phyloP scores from a whole-genome alignment of 2,329 filamentous ascomycete species.

The Aspergillus vadensis region DNA sequence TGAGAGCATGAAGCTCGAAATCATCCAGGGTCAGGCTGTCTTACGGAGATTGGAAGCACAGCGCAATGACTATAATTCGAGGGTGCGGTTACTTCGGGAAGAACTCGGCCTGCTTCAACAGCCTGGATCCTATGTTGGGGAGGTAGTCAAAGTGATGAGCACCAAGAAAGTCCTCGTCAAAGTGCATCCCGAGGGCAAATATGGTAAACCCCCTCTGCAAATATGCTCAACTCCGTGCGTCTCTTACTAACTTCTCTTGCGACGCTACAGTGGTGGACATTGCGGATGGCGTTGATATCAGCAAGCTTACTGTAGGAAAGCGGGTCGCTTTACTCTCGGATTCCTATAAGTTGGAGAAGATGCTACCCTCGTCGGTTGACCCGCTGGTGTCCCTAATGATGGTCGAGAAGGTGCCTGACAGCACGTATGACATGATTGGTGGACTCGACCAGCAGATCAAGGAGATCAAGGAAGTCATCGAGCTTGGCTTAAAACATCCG shows the following conservation, averaged over 20 bases:
- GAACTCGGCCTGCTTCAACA: slow-evolving; percentile 95
- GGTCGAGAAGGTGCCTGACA: slow-evolving; percentile 99
- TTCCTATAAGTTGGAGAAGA: slow-evolving; percentile 98
- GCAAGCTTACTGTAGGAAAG: slow-evolving; percentile 96
- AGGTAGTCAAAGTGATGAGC: slow-evolving; percentile 99
- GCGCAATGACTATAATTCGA: slow-evolving; percentile 98
- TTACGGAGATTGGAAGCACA: slow-evolving; percentile 94
- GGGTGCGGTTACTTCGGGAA: slow-evolving; percentile 90
- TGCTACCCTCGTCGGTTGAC: slow-evolving; percentile 96
- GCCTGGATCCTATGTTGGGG: slow-evolving; percentile 95
- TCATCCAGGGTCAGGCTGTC: slow-evolving; percentile 96
- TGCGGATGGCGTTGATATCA: slow-evolving; percentile 87
- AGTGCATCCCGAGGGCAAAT: slow-evolving; percentile 99
- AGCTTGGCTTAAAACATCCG: slow-evolving; percentile 95
- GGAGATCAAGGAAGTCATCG: slow-evolving; percentile 99
- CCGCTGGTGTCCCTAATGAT: slow-evolving; percentile 99
- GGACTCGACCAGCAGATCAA: slow-evolving; percentile 99
- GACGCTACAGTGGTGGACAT: slow-evolving; percentile 79
- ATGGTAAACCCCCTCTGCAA: slow-evolving; percentile 64
- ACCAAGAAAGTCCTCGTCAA: slow-evolving; percentile 99
- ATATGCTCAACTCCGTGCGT: not conserved
- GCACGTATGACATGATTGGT: slow-evolving; percentile 99
- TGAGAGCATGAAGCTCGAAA: slow-evolving; percentile 99
- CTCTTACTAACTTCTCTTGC: slow-evolving; percentile 13
- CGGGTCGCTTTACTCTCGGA: slow-evolving; percentile 95